Conservation (phyloP, 1,139 yeast species). For the Pichia cactophila region DNA sequence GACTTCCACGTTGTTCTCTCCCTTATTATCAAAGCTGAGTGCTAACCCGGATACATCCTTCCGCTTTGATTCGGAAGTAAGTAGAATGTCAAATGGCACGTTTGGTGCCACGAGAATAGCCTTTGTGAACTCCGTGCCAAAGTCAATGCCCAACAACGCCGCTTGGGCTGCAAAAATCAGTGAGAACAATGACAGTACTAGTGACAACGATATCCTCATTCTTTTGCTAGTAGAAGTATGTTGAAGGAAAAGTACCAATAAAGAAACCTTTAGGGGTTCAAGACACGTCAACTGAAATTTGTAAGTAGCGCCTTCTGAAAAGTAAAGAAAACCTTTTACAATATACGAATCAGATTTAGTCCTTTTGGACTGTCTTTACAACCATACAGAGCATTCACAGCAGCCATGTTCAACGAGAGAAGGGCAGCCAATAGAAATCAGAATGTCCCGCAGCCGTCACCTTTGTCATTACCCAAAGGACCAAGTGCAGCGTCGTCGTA, state of each 20-base stretch:
- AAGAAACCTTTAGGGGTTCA: too few relatives aligned
- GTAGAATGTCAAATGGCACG: constrained; percentile 75
- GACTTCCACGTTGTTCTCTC: constrained; percentile 25
- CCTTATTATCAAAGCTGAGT: constrained; percentile 38
- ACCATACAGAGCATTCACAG: background rate
- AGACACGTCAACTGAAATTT: background rate
- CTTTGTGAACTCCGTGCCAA: constrained; percentile 83
- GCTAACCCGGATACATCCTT: constrained; percentile 80
- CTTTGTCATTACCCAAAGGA: background rate
- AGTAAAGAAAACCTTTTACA: background rate
- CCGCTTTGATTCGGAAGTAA: constrained; percentile 86
- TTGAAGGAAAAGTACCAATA: background rate
- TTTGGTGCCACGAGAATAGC: constrained; percentile 89
- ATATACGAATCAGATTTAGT: too few relatives aligned
- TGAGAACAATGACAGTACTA: background rate
- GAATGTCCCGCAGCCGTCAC: background rate
- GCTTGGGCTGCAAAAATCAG: background rate
- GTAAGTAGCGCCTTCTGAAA: background rate
- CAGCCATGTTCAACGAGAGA: constrained; percentile 17
- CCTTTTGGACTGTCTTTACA: too few relatives aligned
- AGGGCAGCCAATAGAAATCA: constrained; percentile 18
- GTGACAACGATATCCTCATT: constrained; percentile 1
- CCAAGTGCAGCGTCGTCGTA: background rate
- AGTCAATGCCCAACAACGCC: constrained; percentile 82
- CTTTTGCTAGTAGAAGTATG: background rate